Base-by-base conservation (phyloP, 768 basidiomycete species). In the Mycena polygramma region DNA sequence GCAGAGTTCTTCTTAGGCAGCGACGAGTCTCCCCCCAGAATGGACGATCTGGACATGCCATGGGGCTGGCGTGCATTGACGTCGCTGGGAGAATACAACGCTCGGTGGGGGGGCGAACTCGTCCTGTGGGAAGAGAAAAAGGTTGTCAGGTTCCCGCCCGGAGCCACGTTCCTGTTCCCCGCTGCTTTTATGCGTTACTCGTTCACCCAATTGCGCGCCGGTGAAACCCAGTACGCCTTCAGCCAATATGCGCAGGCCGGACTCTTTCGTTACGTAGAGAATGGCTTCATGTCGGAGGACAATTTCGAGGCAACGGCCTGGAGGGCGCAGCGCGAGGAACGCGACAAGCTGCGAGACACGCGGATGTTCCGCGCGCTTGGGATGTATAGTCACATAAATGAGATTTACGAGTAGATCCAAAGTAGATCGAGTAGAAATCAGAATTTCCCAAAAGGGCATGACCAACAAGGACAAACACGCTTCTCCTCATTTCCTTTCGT, bases 91-190 rank as follows among this genome's bases (percentile, higher is more conserved):
- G 7, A 15, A 2, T 59, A 59, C 43, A 46, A 59, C 15, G 4
- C 58, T 14, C 13, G 26, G 14, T 45, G 22, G 22, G 43, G 43
- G 13, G 58, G 58, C 24, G 43, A 59, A 30, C 17, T 59, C 3
- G 30, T 59, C 26, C 43, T 59, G 24, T 59, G 58, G 58, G 58
- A 59, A 2, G 58, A 59, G 20, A 59, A 59, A 36, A 59, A 59
- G 30, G 58, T 59, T 26, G 46, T 59, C 30, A 26, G 8, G 4
- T 45, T 59, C 24, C 58, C 58, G 4, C 6, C 26, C 5, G 58
- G 58, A 8, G 41, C 43, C 3, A 59, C 43, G 6, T 59, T 59
- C 24, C 43, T 46, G 5, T 59, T 45, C 30, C 58, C 58, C 6
- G 41, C 43, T 6, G 43, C 58, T 11, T 59, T 59, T 24, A 59